Evolutionary conservation across 1,284 basidiomycete genomes (phyloP), one percentile per base, ranked within the genome.

Genomic region (Ganoderma multipileum): DNA sequence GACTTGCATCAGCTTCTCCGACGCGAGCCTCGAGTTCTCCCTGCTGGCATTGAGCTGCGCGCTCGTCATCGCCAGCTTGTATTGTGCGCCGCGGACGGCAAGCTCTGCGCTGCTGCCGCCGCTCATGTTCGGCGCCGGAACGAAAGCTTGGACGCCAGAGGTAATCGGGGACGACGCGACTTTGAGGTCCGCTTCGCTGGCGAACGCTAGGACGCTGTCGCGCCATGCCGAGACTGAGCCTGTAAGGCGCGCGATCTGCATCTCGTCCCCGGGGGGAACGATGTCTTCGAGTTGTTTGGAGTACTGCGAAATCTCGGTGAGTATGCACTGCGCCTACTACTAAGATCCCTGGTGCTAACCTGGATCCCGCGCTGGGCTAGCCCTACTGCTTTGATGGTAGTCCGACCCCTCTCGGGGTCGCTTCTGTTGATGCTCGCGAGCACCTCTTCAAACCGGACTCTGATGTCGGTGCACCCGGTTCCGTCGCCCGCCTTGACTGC

Each of bases 1-100:
- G 26, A 69, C 64, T n/a, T 69, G 60, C 54, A 65, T 58, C 23
- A 69, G 64, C 64, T 65, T 69, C 23, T 65, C 68, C n/a, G 68
- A 52, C 8, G 68, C 61, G 6, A 61, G 55, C 55, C 33, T 41
- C 7, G 64, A 62, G 54, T 30, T 57, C 44, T 69, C 68, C 47
- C 64, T 42, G 55, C 68, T 69, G 23, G 68, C 68, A 55, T 64
- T 65, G 9, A 69, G 64, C 61, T 69, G 68, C 3, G 68, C 64
- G 30, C 54, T 54, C 16, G 61, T 52, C 26, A 44, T 44, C 11
- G 60, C 30, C 26, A 69, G 28, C 2, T 55, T 54, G 28, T 63
- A 69, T 23, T 66, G 64, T 5, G 68, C 68, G 44, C 39, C 20
- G 20, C 68, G 64, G 1, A 52, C 26, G 18, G 33, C 50, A 16